phyloP scores from a whole-genome alignment of 2,329 filamentous ascomycete species.

The Neofusicoccum ribis region DNA sequence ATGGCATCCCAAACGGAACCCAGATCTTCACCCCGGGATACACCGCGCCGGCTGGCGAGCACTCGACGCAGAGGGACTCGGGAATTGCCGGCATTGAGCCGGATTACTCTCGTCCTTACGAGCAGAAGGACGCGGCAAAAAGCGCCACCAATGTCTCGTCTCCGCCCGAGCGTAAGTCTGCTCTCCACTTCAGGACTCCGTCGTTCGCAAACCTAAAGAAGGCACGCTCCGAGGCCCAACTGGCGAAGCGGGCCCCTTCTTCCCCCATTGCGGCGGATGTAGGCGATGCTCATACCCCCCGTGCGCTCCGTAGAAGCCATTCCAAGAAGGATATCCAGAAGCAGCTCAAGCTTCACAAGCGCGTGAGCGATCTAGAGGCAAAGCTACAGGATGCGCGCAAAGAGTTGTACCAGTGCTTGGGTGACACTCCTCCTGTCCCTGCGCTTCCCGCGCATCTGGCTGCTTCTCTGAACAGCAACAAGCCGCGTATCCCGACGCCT shows the following conservation, averaged over 20 bases:
- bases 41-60: constrained; percentile 9
- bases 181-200: constrained; percentile 20
- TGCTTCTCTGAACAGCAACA: constrained; percentile 9
- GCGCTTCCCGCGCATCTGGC: constrained; percentile 33
- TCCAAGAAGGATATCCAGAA: constrained; percentile 59
- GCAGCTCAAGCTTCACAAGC: constrained; percentile 59
- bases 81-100: constrained; percentile 20
- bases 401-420: constrained; percentile 53
- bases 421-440: constrained; percentile 36
- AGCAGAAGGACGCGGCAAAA: constrained; percentile 14
- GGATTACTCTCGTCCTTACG: constrained; percentile 3
- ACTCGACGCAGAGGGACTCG: constrained; percentile 19
- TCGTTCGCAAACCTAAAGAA: constrained; percentile 20
- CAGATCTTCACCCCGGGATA: constrained; percentile 15
- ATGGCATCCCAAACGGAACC: constrained; percentile 26
- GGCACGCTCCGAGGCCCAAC: constrained; percentile 13
- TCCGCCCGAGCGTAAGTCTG: constrained; percentile 17
- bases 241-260: constrained; percentile 22
- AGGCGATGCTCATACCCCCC: constrained; percentile 15
- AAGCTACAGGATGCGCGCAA: constrained; percentile 58
- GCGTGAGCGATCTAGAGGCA: constrained; percentile 61
- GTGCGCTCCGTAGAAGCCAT: constrained; percentile 46
- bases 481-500: neutral
- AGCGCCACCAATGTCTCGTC: constrained; percentile 15
- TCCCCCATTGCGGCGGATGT: neutral